Evolutionary conservation across 2,329 filamentous ascomycete species (phyloP).

Genomic region (Aureobasidium sp.): DNA sequence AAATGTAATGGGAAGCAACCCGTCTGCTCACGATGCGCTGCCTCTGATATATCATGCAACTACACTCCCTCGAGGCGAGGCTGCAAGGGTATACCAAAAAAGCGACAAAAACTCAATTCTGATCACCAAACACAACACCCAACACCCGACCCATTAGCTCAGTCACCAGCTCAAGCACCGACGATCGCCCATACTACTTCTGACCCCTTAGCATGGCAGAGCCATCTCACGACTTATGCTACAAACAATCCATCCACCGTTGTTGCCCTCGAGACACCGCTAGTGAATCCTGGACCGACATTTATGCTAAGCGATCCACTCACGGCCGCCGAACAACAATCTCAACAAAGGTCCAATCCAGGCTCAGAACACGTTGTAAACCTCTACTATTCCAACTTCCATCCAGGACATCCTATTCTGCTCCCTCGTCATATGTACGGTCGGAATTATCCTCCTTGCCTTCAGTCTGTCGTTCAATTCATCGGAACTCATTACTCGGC

Average conservation of each 20-base stretch:
- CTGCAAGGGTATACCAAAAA: slow-evolving; percentile 58
- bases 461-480: slow-evolving; percentile 48
- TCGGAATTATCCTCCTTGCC: slow-evolving; percentile 36
- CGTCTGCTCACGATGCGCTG: slow-evolving; percentile 56
- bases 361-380: slow-evolving; percentile 37
- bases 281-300: not conserved
- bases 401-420: slow-evolving; percentile 48
- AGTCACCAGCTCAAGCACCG: slow-evolving; percentile 33
- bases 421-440: slow-evolving; percentile 39
- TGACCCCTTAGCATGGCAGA: slow-evolving; percentile 47
- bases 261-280: not conserved
- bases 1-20: slow-evolving; percentile 67
- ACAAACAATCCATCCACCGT: not conserved
- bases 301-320: not conserved
- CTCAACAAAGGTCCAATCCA: not conserved
- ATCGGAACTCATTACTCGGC: slow-evolving; percentile 48
- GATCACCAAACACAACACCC: slow-evolving; percentile 30
- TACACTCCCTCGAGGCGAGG: slow-evolving; percentile 69
- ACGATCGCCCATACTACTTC: slow-evolving; percentile 35
- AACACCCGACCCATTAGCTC: slow-evolving; percentile 47
- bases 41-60: slow-evolving; percentile 54
- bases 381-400: slow-evolving; percentile 50
- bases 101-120: slow-evolving; percentile 40
- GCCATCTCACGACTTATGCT: slow-evolving; percentile 37
- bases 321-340: not conserved